Evolutionary conservation across 352 stramenopile species (phyloP), one percentile per base, ranked within the genome.

Genomic region (Lagenidium giganteum): DNA sequence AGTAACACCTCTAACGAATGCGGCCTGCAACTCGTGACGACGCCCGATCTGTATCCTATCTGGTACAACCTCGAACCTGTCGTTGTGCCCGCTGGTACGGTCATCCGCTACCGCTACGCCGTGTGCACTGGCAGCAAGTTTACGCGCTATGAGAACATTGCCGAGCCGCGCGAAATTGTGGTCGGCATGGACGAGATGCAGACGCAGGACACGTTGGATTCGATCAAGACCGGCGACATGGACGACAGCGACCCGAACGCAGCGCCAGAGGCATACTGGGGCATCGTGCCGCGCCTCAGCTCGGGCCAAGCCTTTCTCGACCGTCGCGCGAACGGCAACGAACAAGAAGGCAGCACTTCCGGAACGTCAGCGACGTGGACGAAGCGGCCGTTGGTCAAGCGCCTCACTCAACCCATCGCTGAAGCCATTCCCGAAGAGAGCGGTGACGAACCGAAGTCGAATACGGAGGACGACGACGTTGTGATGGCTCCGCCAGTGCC

Each of bases 31-130:
- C 57, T 95, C 21, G 80, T 95, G 11, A 95, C 83, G 2, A 95
- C 81, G 27, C 81, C 81, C 14, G 81, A 95, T 22, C 55, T 93
- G 57, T 93, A 85, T 51, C 83, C 83, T 21, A 85, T 93, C 34
- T 95, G 83, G 83, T 95, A 94, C 67, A 95, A 93, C 49, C 47
- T 88, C 20, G 80, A 92, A 38, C 80, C 83, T 2, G 66, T 95
- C 3, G 36, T 90, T 27, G 64, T 85, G 31, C 76, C 73, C 11
- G 57, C 73, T 0, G 77, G 66, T 23, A 66, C 77, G 2, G 65
- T 74, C 17, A 70, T 95, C 31, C 73, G 59, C 17, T 96, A 95
- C 50, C 75, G 81, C 42, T 96, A 95, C 46, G 83, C 77, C 3
- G 61, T 96, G 21, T 95, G 78, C 47, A 80, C 81, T 0, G 81